Conservation (phyloP, 805 yeast genomes). For the Wickerhamiella slavikovae region DNA sequence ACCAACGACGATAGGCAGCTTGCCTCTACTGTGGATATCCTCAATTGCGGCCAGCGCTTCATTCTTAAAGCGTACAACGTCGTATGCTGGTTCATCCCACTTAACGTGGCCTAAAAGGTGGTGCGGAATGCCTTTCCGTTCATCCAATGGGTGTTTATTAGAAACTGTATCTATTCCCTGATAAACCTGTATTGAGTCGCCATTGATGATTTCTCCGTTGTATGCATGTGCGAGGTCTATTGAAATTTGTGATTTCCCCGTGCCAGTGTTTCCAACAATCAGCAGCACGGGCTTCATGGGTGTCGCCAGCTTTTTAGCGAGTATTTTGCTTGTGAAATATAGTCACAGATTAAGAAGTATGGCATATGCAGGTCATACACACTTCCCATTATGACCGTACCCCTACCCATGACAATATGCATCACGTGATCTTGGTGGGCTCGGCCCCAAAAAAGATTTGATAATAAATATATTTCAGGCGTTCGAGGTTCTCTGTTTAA, state of each 20-base stretch:
- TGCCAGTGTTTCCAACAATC: constrained; percentile 87
- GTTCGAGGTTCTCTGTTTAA: neutral
- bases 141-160: constrained; percentile 74
- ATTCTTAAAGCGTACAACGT: constrained; percentile 51
- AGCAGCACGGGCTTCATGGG: constrained; percentile 31
- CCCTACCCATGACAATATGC: neutral
- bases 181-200: constrained; percentile 96
- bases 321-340: neutral
- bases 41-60: constrained; percentile 43
- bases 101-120: constrained; percentile 70
- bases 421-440: neutral
- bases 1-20: constrained; percentile 76
- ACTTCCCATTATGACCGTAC: no score
- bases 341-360: no score
- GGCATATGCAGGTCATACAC: no score
- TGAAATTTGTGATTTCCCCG: constrained; percentile 75
- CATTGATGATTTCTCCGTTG: constrained; percentile 81
- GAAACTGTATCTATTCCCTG: constrained; percentile 53
- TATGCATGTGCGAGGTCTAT: constrained; percentile 57
- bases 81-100: constrained; percentile 71
- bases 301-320: no score
- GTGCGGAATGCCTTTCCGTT: constrained; percentile 56
- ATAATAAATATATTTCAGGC: no score
- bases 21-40: constrained; percentile 44
- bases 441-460: neutral